phyloP scores from a whole-genome alignment of 371 early-diverging fungal genomes.

The Rhizopus stolonifer region DNA sequence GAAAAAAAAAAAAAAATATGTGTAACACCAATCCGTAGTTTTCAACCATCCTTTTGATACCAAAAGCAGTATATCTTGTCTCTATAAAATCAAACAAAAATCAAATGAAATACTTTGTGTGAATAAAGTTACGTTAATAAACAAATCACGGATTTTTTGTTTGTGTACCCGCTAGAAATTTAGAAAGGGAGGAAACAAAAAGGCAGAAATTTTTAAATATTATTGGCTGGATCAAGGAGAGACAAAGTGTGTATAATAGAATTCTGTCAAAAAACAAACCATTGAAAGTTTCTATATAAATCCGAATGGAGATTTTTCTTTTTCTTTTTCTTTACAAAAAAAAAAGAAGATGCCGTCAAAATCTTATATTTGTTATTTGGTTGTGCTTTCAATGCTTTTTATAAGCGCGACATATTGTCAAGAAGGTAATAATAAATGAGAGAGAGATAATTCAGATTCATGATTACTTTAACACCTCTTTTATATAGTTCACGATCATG shows the following conservation, averaged over 20 bases:
- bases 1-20: background rate
- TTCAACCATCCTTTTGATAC: background rate
- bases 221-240: conserved; percentile 15
- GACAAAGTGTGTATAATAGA: conserved; percentile 8
- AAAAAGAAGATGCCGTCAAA: conserved; percentile 8
- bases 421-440: conserved; percentile 16
- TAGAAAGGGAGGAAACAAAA: background rate
- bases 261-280: background rate
- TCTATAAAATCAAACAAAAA: background rate
- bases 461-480: background rate
- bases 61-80: background rate
- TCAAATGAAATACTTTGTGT: no score
- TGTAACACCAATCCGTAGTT: conserved; percentile 1
- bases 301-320: background rate
- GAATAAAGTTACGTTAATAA: no score
- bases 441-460: background rate
- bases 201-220: conserved; percentile 20
- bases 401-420: conserved; percentile 9
- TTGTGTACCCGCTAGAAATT: background rate
- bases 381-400: conserved; percentile 7
- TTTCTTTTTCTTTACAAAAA: background rate
- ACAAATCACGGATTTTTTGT: background rate
- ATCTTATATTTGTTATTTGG: conserved; percentile 1
- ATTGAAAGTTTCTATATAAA: background rate
- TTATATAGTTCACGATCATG: conserved; percentile 7